Evolutionary conservation across 192 early-diverging fungal species (phyloP), one percentile per base, ranked within the genome.

Genomic region (Coemansia sp.): DNA sequence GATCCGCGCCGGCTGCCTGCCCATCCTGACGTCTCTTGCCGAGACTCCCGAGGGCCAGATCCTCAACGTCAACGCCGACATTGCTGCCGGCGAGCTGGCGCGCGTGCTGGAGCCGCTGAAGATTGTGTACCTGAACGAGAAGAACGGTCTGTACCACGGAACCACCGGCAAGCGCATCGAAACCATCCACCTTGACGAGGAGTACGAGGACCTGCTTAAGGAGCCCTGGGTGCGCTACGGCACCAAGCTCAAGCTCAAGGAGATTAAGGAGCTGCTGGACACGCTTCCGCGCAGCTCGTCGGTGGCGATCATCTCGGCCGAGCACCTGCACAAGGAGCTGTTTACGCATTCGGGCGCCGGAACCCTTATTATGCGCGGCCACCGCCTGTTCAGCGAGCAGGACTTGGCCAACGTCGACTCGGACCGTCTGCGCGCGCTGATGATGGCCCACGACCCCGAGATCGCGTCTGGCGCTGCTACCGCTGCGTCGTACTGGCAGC

Each of bases 31-130:
- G 17, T 93, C 91, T 61, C 88, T 99, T 60, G 96, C 96, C 6
- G 96, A 98, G 79, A 98, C 96, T 2, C 93, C 94, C 38, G 86
- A 89, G 41, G 96, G 98, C 64, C 98, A 99, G 79, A 95, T 98
- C 65, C 86, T 99, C 67, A 99, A 99, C 60, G 96, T 98, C 61
- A 99, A 99, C 83, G 98, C 98, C 48, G 98, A 99, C 81, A 93
- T 98, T 48, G 98, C 96, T 28, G 96, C 96, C 8, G 96, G 94
- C 60, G 98, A 99, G 78, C 85, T 99, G 58, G 98, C 96, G 20
- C 91, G 91, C 35, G 97, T 96, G 0, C 76, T 99, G 37, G 94
- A 99, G 87, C 98, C 96, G 20, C 86, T 99, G 36, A 99, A 98
- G 85, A 97, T 97, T 62, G 94, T 99, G 0, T 98, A 94, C 63